Base-by-base conservation (phyloP, 179 eudicot genomes). In the Gypsophila paniculata region DNA sequence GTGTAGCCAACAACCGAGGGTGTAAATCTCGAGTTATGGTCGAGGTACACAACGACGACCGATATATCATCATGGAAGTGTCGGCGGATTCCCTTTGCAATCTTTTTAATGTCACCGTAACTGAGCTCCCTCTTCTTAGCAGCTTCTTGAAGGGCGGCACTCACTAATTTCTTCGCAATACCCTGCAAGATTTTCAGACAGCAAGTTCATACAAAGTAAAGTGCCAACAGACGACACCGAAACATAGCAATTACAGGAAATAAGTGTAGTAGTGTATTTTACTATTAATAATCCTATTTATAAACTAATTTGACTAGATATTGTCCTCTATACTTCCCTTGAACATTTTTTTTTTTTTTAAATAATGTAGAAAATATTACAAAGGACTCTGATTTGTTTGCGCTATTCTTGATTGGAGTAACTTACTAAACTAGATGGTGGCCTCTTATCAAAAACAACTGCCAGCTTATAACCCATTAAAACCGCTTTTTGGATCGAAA, bases 51-150 rank as follows among this genome's bases (percentile, higher is more conserved):
- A 10, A 85, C 88, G 18, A 85, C 78, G 18, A 85, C 88, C 0
- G 88, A 80, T 60, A 85, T 85, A 63, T 85, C 88, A 55, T 82
- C 88, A 65, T 85, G 88, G 74, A 80, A 82, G 76, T 82, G 82
- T 0, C 88, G 84, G 39, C 88, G 79, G 46, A 76, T 68, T 6
- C 87, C 87, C 81, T 74, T 84, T 49, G 70, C 83, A 14, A 84
- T 81, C 66, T 75, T 76, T 68, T 74, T 84, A 5, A 84, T 74
- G 60, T 84, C 87, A 42, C 74, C 75, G 17, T 83, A 83, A 57
- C 80, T 81, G 8, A 83, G 75, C 62, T 83, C 85, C 68, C 78
- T 76, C 71, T 81, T 83, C 75, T 68, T 81, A 44, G 84, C 86
- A 29, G 86, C 84, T 68, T 78, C 81, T 32, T 73, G 73, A 12